Percentiles rank a stretch among this genome's conserved stretches.
phyloP scores from a whole-genome alignment of 2,329 filamentous ascomycete species.

The Verticillium dahliae region DNA sequence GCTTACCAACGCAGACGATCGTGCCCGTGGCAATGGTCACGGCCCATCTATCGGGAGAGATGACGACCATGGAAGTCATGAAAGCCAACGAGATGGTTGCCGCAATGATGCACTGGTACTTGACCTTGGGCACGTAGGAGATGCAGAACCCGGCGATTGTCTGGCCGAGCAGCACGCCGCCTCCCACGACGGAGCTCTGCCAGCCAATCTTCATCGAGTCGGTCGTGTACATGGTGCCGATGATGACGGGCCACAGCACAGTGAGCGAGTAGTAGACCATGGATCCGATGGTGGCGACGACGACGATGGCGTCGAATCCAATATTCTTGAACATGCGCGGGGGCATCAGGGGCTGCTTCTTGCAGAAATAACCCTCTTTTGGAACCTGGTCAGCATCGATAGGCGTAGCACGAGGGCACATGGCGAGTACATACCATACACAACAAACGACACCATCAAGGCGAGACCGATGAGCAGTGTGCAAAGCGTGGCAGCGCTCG shows the following conservation, averaged over 20 bases:
- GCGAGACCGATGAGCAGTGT: slow-evolving; percentile 29
- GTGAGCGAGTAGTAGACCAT: slow-evolving; percentile 39
- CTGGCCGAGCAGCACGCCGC: slow-evolving; percentile 33
- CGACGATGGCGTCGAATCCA: slow-evolving; percentile 30
- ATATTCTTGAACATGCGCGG: slow-evolving; percentile 32
- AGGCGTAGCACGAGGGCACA: not conserved
- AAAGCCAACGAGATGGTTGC: slow-evolving; percentile 23
- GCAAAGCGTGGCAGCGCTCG: slow-evolving; percentile 26
- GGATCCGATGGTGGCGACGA: slow-evolving; percentile 29
- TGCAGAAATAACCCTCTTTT: slow-evolving; percentile 26
- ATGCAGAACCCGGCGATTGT: slow-evolving; percentile 25
- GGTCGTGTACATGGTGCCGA: slow-evolving; percentile 31
- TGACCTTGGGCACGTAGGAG: slow-evolving; percentile 28
- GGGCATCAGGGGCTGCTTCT: slow-evolving; percentile 32
- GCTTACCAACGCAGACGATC: slow-evolving; percentile 18
- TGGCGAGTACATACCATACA: slow-evolving; percentile 21
- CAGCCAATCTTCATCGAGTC: slow-evolving; percentile 30
- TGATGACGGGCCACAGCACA: slow-evolving; percentile 36
- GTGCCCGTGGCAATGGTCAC: slow-evolving; percentile 24
- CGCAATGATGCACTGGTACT: slow-evolving; percentile 24
- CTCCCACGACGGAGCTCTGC: slow-evolving; percentile 33
- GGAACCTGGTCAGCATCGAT: not conserved
- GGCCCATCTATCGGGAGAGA: slow-evolving; percentile 19
- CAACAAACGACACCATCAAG: slow-evolving; percentile 25
- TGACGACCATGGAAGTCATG: slow-evolving; percentile 22